Evolutionary conservation across 176 grass and related monocot genomes (phyloP).

Genomic region (maize (Zea mays)): Zm-B73-REFERENCE-NAM-5.0 NC_050104.1:131197001-131197500

Average conservation of each 20-base stretch:
- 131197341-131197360: neutral
- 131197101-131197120: neutral
- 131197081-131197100: no score
- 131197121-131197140: neutral
- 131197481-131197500: neutral
- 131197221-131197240: rapidly evolving
- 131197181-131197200: neutral
- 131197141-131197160: neutral
- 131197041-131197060: no score
- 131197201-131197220: neutral
- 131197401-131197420: constrained; percentile 9
- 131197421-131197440: neutral
- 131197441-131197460: neutral
- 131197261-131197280: neutral
- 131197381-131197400: neutral
- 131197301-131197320: neutral
- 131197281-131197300: constrained; percentile 14
- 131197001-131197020: no score
- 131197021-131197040: no score
- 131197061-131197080: no score
- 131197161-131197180: rapidly evolving
- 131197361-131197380: no score
- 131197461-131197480: neutral
- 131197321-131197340: no score
- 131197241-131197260: neutral